Conservation (phyloP, 371 early-diverging fungal species). For the Fennellomyces sp. region DNA sequence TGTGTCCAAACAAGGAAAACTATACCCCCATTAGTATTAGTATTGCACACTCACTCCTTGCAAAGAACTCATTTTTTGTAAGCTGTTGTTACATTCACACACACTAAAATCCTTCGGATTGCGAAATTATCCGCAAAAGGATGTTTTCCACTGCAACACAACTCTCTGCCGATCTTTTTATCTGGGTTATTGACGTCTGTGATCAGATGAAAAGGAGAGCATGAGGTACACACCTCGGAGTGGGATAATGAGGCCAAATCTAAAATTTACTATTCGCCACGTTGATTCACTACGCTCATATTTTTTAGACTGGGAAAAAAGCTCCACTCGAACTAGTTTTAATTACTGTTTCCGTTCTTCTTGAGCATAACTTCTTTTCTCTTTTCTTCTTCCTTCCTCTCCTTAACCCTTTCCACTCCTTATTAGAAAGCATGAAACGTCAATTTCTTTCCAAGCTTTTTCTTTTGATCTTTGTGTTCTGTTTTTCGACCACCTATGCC, state of each 20-base stretch:
- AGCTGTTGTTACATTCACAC: neutral
- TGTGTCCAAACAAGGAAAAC: neutral
- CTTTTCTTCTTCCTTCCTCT: constrained; percentile 8
- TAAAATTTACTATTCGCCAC: neutral
- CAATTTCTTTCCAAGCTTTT: constrained; percentile 7
- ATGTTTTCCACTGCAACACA: neutral
- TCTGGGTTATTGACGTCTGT: neutral
- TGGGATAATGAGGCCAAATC: neutral
- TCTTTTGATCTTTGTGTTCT: constrained; percentile 9
- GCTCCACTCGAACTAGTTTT: constrained; percentile 3
- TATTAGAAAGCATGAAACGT: constrained; percentile 5
- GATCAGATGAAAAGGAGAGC: neutral
- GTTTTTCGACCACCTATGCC: constrained; percentile 3
- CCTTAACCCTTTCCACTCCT: constrained; percentile 14
- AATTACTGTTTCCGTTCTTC: no score
- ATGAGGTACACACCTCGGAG: neutral
- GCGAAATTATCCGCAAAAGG: neutral
- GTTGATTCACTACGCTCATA: neutral
- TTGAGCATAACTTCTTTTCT: neutral
- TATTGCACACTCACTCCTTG: neutral
- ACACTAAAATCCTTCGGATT: neutral
- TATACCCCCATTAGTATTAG: neutral
- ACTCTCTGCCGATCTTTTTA: neutral
- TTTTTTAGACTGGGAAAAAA: constrained; percentile 5
- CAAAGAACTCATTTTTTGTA: no score